Evolutionary conservation across 495 filamentous ascomycete species (phyloP), one percentile per base, ranked within the genome.

Genomic region (Oidiodendron maius): DNA sequence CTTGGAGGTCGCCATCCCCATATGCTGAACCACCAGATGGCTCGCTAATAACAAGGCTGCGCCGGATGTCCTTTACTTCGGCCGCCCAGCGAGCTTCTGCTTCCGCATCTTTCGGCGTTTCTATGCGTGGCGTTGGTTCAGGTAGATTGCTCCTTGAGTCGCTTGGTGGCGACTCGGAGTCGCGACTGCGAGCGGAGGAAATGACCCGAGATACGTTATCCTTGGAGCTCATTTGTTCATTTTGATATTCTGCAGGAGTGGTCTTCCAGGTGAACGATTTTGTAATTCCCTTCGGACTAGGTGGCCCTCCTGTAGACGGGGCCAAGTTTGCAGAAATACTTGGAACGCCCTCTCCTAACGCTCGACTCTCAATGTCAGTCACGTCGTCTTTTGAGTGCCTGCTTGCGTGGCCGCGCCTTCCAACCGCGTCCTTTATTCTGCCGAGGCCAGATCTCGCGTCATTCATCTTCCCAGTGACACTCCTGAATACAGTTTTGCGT

Each of bases 361-460:
- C 4, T 12, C 40, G 32, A 6, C 32, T 25, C 15, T 51, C 48
- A 25, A n/a, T 9, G 1, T 52, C 47, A 21, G 17, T 13, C 1
- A 17, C 43, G 2, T 58, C 51, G 28, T 59, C 59, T 18, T 55
- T 59, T 11, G 76, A 77, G 20, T 69, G 67, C 13, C 67, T 71
- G 46, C 62, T 72, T 22, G 50, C 52, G 37, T 80, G 76, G 13
- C 72, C 67, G 47, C 74, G 70, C 28, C 68, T 52, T 6, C 72
- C 84, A 17, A 96, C 86, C 3, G 86, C 89, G 61, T 91, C 87
- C 54, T 87, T 86, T 66, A 96, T 89, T 23, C 84, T 80, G 5
- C 82, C 86, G 42, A 96, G 73, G 8, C 89, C 89, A 41, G 85
- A 88, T 24, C 86, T 80, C 46, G 89, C 87, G 66, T 95, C 89